phyloP scores from a whole-genome alignment of 345 rosid species.

The Citrus unshiu region DNA sequence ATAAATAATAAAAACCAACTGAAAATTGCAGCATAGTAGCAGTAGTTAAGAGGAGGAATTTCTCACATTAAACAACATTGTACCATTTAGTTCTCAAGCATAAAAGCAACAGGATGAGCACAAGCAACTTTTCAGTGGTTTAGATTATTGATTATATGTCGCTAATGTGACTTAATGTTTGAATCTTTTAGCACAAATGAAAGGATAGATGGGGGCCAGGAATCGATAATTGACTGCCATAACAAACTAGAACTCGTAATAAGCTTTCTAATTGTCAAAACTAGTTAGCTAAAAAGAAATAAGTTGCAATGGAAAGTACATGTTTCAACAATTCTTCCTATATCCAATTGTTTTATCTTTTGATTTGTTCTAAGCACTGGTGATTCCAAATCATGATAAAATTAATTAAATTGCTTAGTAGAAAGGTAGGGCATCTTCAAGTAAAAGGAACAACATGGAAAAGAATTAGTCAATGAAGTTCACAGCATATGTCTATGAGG shows the following conservation, averaged over 20 bases:
- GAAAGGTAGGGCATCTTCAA: not conserved
- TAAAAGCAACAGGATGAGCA: not conserved
- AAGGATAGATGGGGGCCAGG: not conserved
- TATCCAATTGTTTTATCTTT: not conserved
- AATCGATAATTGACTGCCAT: not conserved
- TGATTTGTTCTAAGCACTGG: not conserved
- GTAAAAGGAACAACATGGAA: not conserved
- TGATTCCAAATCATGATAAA: not conserved
- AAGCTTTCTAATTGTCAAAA: not conserved
- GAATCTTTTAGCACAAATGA: not conserved
- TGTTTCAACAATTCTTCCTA: not conserved
- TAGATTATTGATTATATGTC: not conserved
- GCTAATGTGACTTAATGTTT: not conserved
- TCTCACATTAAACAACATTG: not conserved
- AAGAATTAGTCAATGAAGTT: not conserved
- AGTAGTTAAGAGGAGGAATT: not conserved
- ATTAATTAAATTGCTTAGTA: not conserved
- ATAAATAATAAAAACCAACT: not conserved
- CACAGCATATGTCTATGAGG: not conserved
- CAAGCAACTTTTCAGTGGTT: not conserved
- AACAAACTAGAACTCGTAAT: not conserved
- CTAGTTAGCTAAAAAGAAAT: not conserved
- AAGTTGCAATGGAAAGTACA: not conserved
- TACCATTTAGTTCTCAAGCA: not conserved
- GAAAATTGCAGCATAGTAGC: not conserved